Percentiles rank a stretch among this genome's conserved stretches.
phyloP scores from a whole-genome alignment of 768 basidiomycete genomes.

The Mycena galopus region DNA sequence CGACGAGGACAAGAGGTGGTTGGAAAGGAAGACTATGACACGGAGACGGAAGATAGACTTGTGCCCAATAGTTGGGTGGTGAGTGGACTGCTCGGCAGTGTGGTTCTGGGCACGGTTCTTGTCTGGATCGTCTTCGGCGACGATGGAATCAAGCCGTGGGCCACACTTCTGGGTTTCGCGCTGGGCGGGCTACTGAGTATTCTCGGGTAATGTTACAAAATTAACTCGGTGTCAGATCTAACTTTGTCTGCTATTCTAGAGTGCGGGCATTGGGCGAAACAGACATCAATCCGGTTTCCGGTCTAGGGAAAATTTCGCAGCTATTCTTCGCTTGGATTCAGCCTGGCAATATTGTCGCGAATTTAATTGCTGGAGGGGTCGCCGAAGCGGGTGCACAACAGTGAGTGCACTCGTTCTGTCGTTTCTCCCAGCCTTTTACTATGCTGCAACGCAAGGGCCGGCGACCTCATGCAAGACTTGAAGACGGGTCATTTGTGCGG shows the following conservation, averaged over 20 bases:
- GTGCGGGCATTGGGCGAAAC: constrained; percentile 97
- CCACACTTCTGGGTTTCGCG: constrained; percentile 86
- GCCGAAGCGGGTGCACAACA: constrained; percentile 96
- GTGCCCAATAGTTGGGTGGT: constrained; percentile 87
- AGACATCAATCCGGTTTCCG: constrained; percentile 92
- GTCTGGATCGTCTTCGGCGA: constrained; percentile 93
- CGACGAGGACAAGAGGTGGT: constrained; percentile 41
- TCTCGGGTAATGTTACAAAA: constrained; percentile 70
- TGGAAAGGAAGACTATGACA: constrained; percentile 67
- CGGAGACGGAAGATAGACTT: constrained; percentile 82
- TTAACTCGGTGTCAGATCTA: constrained; percentile 2
- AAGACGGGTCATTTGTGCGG: constrained; percentile 95
- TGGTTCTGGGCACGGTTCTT: constrained; percentile 77
- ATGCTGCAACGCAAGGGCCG: constrained; percentile 68
- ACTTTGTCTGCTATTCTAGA: constrained; percentile 52
- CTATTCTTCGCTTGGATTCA: constrained; percentile 95
- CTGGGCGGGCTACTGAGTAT: constrained; percentile 89
- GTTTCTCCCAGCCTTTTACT: constrained; percentile 8
- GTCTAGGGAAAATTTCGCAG: constrained; percentile 95
- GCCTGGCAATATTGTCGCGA: constrained; percentile 96
- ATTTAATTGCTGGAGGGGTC: constrained; percentile 97
- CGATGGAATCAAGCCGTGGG: constrained; percentile 96
- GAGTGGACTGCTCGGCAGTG: constrained; percentile 71
- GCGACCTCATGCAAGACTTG: constrained; percentile 98
- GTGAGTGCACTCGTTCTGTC: constrained; percentile 53